phyloP scores from a whole-genome alignment of 1,139 yeast genomes.

The Nakaseomyces sp. region DNA sequence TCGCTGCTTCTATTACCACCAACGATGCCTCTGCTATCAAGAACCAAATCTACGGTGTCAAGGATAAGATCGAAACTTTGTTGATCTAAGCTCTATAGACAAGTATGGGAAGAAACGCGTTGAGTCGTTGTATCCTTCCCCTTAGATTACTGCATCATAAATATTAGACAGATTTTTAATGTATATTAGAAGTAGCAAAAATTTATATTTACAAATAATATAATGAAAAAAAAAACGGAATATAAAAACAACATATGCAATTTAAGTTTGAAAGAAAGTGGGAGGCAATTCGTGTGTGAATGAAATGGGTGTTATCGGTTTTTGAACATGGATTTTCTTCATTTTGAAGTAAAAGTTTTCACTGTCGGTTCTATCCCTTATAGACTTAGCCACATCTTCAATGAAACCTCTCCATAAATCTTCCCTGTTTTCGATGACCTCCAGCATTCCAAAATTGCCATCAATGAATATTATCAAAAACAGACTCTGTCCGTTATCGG shows the following conservation, averaged over 20 bases:
- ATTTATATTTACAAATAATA: background rate
- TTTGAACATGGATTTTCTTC: background rate
- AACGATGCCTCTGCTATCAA: slow-evolving; percentile 97
- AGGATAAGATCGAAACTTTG: slow-evolving; percentile 98
- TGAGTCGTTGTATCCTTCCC: background rate
- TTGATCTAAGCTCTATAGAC: slow-evolving; percentile 51
- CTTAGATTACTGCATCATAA: background rate
- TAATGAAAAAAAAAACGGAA: background rate
- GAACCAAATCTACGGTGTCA: slow-evolving; percentile 92
- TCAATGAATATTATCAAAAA: background rate
- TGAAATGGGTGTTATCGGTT: background rate
- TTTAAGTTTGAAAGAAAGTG: too few species aligned
- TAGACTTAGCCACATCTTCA: background rate
- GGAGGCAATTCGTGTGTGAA: too few species aligned
- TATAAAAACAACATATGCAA: too few species aligned
- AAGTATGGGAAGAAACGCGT: background rate
- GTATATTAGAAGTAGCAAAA: slow-evolving; percentile 2
- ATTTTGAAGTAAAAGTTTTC: background rate
- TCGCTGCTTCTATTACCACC: slow-evolving; percentile 96
- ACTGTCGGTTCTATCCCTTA: background rate
- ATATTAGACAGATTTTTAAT: background rate
- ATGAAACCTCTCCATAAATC: background rate
- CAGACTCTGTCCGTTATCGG: background rate
- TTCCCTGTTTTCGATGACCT: background rate
- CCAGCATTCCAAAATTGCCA: background rate